Base-by-base conservation (phyloP, 768 basidiomycete genomes). In the Russula abietina region DNA sequence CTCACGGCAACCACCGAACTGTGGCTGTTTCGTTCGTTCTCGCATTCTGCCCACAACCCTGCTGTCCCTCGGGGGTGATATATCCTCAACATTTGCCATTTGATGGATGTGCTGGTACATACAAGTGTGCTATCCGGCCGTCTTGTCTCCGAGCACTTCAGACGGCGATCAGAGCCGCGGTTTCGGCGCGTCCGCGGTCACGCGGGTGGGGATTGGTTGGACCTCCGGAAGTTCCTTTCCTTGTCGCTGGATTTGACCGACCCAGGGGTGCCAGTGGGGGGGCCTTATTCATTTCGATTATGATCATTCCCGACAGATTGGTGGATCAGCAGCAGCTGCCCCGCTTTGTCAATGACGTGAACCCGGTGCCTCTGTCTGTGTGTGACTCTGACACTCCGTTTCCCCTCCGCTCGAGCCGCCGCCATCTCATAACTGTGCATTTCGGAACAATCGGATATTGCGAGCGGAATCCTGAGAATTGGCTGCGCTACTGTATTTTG, bases 301-400 rank as follows among this genome's bases (percentile, higher is more conserved):
- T 19, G 49, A 58, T 63, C 43, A 48, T 11, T 43, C 57, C 57
- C 62, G 62, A 38, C n/a, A 19, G 43, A 16, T 58, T 63, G 62
- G 62, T 63, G 62, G 62, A 53, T 63, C 52, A 55, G 46, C 26
- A 32, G 28, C 28, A 43, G 2, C 24, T 45, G n/a, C n/a, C 14
- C 10, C n/a, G 3, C 30, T 11, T n/a, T 14, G n/a, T n/a, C n/a
- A n/a, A n/a, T n/a, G 53, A 59, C 38, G 28, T 33, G 46, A 26
- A 46, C 51, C n/a, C 33, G 32, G 45, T 45, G 33, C 55, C 8
- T 17, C 16, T 5, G n/a, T n/a, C n/a, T n/a, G n/a, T n/a, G n/a
- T n/a, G 16, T 9, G 16, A 30, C n/a, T 22, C 39, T 50, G 46
- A 48, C 3, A 26, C 45, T 48, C 61, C 30, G 46, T 22, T 49